These are phyloP conservation scores for Stropharia rugosoannulata DNA, from an alignment of 768 basidiomycete species.

Conservation along the genomic window DNA sequence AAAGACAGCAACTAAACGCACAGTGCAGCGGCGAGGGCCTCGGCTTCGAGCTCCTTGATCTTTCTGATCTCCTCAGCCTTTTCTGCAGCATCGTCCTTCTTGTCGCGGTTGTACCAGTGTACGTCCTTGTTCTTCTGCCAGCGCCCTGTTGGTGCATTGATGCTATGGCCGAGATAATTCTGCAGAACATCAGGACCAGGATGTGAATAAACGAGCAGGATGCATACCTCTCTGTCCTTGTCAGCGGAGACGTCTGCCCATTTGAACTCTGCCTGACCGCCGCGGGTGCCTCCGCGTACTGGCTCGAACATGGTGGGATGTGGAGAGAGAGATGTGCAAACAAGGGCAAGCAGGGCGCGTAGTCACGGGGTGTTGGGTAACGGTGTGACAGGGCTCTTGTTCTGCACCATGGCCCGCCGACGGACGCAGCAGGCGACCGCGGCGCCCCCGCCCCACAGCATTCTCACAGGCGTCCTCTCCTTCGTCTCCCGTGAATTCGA, in stretches of 20 bases:
- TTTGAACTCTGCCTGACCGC: slow-evolving; percentile 90
- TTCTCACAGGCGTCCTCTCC: slow-evolving; percentile 51
- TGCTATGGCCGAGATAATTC: slow-evolving; percentile 94
- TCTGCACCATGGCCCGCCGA: slow-evolving; percentile 1
- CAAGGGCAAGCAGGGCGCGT: not conserved
- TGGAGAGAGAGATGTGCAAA: not conserved
- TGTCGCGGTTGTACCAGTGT: slow-evolving; percentile 92
- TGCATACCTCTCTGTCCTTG: slow-evolving; percentile 83
- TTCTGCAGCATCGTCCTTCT: slow-evolving; percentile 38
- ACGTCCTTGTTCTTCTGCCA: slow-evolving; percentile 99
- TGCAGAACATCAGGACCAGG: slow-evolving; percentile 28
- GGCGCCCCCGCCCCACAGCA: slow-evolving; percentile 3
- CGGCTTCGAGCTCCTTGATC: slow-evolving; percentile 87
- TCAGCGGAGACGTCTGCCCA: slow-evolving; percentile 90
- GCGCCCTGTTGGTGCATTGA: slow-evolving; percentile 92
- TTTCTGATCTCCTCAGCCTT: slow-evolving; percentile 71
- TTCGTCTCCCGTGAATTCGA: slow-evolving; percentile 73
- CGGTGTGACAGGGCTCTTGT: slow-evolving; percentile 12
- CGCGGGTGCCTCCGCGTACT: slow-evolving; percentile 84
- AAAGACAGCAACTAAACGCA: slow-evolving; percentile 31
- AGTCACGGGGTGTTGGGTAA: not conserved
- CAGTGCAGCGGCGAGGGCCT: slow-evolving; percentile 82
- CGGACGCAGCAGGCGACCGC: not conserved
- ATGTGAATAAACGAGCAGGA: not conserved
- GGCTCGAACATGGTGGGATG: slow-evolving; percentile 66